Percentiles rank a stretch among this genome's conserved stretches.
phyloP scores from a whole-genome alignment of 1,284 basidiomycete genomes.

The Trametes hirsuta region DNA sequence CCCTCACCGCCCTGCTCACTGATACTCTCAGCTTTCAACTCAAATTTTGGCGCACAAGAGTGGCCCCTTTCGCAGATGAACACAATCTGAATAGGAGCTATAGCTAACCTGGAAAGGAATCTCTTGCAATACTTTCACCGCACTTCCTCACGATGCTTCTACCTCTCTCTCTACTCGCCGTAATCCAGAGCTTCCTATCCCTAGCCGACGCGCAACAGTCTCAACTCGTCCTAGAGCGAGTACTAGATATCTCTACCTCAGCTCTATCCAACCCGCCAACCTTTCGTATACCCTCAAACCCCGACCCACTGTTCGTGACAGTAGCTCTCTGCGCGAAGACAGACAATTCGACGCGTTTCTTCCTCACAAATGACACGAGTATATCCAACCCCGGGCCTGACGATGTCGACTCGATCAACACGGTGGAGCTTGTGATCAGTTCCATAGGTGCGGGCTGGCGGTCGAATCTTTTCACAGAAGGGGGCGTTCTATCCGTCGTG shows the following conservation, averaged over 20 bases:
- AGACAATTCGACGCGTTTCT: slow-evolving; percentile 48
- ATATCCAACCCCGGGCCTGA: slow-evolving; percentile 43
- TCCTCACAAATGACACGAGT: slow-evolving; percentile 56
- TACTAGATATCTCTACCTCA: slow-evolving; percentile 23
- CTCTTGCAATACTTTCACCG: not conserved
- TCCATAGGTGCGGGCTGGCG: slow-evolving; percentile 61
- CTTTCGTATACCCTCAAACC: slow-evolving; percentile 39
- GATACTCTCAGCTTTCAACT: too few relatives aligned
- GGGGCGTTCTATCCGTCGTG: slow-evolving; percentile 55
- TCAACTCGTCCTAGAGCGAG: slow-evolving; percentile 22
- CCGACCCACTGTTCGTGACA: slow-evolving; percentile 52
- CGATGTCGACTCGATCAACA: slow-evolving; percentile 43
- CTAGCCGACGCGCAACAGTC: slow-evolving; percentile 26
- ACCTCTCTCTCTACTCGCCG: slow-evolving; percentile 27
- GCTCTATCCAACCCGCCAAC: slow-evolving; percentile 27
- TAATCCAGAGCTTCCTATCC: slow-evolving; percentile 26
- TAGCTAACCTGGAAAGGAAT: not conserved
- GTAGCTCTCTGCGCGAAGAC: slow-evolving; percentile 57
- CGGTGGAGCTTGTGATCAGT: slow-evolving; percentile 52
- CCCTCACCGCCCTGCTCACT: too few relatives aligned
- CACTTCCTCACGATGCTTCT: slow-evolving; percentile 13
- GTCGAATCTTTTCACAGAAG: slow-evolving; percentile 48
- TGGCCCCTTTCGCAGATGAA: too few relatives aligned
- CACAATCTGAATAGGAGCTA: not conserved
- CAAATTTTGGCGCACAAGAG: too few relatives aligned